phyloP scores from a whole-genome alignment of 1,284 basidiomycete species.

The Sporisorium exsertum region DNA sequence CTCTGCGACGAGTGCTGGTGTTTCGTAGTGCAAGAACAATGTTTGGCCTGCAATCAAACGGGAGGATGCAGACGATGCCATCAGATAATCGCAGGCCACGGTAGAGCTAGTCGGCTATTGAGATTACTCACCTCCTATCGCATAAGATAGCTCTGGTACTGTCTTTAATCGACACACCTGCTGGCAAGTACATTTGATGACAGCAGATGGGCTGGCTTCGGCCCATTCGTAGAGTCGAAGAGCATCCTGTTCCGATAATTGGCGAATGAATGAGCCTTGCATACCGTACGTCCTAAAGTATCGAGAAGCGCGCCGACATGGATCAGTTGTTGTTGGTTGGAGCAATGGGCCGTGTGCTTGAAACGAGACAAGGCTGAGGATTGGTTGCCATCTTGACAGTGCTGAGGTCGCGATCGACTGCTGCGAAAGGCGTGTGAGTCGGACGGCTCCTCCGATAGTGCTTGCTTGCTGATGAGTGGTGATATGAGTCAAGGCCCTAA shows the following conservation, averaged over 20 bases:
- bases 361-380: not conserved
- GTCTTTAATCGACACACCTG: conserved; percentile 22
- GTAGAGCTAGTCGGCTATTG: not conserved
- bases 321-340: not conserved
- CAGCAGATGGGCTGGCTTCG: conserved; percentile 15
- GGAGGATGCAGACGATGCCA: not conserved
- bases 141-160: conserved; percentile 21
- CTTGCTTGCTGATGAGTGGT: not conserved
- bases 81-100: no score
- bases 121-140: conserved; percentile 29
- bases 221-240: conserved; percentile 41
- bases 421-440: not conserved
- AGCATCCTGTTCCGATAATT: conserved; percentile 26
- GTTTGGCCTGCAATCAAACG: conserved; percentile 9
- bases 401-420: not conserved
- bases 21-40: conserved; percentile 31
- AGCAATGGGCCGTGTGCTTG: not conserved
- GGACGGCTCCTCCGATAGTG: not conserved
- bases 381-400: not conserved
- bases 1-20: conserved; percentile 29
- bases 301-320: not conserved
- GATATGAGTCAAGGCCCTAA: not conserved
- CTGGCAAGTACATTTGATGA: conserved; percentile 38
- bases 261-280: conserved; percentile 8
- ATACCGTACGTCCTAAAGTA: conserved; percentile 6